These are phyloP conservation scores for Closterium sp. DNA, from an alignment of 139 green algal genomes.

Conservation along the genomic window DNA sequence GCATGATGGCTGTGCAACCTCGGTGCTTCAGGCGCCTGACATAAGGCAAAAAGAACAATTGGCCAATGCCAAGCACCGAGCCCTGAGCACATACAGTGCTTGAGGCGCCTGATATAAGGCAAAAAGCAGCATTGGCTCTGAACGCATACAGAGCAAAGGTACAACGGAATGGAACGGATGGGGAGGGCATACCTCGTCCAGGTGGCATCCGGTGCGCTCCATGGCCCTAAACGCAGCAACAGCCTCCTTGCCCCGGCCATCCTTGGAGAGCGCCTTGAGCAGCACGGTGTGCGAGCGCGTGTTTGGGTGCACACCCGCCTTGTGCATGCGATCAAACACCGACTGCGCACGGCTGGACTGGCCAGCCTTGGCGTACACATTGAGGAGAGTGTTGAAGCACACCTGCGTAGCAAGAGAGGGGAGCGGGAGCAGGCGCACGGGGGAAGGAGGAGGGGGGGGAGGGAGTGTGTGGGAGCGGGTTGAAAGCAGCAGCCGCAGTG, in stretches of 20 bases:
- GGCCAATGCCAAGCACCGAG: too few species aligned
- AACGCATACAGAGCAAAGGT: too few species aligned
- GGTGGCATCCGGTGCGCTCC: background rate
- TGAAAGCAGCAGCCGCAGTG: too few species aligned
- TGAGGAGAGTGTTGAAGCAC: conserved; percentile 20
- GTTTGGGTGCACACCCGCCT: background rate
- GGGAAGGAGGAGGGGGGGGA: background rate
- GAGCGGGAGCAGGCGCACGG: background rate
- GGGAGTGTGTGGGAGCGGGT: background rate
- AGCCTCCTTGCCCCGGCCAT: background rate
- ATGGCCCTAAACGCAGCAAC: background rate
- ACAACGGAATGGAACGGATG: too few species aligned
- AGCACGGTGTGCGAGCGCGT: background rate
- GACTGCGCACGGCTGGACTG: background rate
- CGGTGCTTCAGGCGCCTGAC: background rate
- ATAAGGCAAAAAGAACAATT: conserved; percentile 10
- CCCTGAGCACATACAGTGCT: too few species aligned
- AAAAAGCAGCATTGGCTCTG: too few species aligned
- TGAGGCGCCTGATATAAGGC: too few species aligned
- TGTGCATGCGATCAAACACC: background rate
- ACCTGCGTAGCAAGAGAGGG: background rate
- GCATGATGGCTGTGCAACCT: background rate
- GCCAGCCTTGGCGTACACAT: background rate
- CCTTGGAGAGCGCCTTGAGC: conserved; percentile 1
- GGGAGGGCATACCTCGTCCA: conserved; percentile 6